Evolutionary conservation across 495 filamentous ascomycete species (phyloP).

Genomic region (Trichoderma orchidacearum): DNA sequence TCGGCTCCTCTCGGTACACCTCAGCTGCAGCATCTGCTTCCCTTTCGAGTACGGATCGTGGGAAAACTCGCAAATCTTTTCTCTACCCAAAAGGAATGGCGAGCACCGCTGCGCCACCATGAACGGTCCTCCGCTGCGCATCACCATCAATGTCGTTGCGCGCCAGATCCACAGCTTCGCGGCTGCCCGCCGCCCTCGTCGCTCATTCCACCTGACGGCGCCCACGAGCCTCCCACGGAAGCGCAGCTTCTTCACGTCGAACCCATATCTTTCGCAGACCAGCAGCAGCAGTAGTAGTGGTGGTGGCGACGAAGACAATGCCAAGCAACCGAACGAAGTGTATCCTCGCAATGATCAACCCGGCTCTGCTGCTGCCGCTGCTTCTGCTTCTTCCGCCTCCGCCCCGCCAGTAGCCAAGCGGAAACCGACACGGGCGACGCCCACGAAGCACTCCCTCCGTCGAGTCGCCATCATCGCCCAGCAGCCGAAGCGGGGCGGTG

Average conservation of each 20-base stretch:
- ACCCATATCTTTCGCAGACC: constrained; percentile 17
- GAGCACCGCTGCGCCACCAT: background rate
- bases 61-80: too few species aligned
- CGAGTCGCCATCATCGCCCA: constrained; percentile 27
- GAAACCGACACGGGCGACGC: constrained; percentile 19
- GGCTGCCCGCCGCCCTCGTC: constrained; percentile 1
- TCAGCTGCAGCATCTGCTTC: too few species aligned
- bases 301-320: constrained; percentile 6
- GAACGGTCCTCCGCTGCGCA: background rate
- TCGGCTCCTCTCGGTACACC: too few species aligned
- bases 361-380: background rate
- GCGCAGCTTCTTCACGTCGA: constrained; percentile 27
- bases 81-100: too few species aligned
- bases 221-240: constrained; percentile 16
- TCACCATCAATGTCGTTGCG: background rate
- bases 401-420: constrained; percentile 18
- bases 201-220: constrained; percentile 17
- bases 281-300: too few species aligned
- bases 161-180: background rate
- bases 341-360: background rate
- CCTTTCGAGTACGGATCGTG: too few species aligned
- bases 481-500: constrained; percentile 14
- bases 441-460: constrained; percentile 29
- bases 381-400: background rate
- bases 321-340: background rate